Base-by-base conservation (phyloP, 371 early-diverging fungal genomes). In the Blakeslea trispora region DNA sequence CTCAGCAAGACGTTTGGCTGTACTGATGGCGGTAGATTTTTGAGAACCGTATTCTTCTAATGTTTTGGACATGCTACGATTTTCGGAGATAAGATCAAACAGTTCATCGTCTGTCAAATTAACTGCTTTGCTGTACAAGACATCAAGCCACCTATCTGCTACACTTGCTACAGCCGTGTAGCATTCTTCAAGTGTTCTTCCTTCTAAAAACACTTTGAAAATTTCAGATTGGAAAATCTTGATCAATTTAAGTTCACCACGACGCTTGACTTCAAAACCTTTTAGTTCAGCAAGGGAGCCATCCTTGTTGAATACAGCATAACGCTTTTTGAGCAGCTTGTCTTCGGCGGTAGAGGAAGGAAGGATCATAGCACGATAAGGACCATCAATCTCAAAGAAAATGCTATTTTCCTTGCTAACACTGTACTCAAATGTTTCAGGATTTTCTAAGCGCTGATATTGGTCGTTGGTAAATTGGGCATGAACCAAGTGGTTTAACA, bases 301-400 rank as follows among this genome's bases (percentile, higher is more conserved):
- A 58, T 99, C 94, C 46, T 88, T 77, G 68, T 99, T 95, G 71
- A 99, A 98, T 4, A 99, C 99, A 0, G 98, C 99, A 72, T 99
- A 99, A 13, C 99, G 87, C 77, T 99, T 99, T 69, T 99, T 99
- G 44, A 99, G 79, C 35, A 97, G 74, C 71, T 95, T 98, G 69
- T 97, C 98, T 66, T 94, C 99, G 63, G 96, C 96, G 24, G 92
- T 95, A 34, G 98, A 97, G 5, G 98, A 81, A 10, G 99, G 99
- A 48, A 99, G 69, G 50, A 99, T 92, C 99, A 99, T 99, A 21
- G 98, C 99, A 28, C 92, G 89, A 71, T 99, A 99, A 11, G 99
- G 99, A 6, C 99, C 99, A 69, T 99, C 99, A 41, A 99, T 96
- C 77, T 99, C 99, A 66, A 99, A 99, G 62, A 96, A 95, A 52